phyloP scores from a whole-genome alignment of 1,284 basidiomycete genomes.

The Melampsora americana region DNA sequence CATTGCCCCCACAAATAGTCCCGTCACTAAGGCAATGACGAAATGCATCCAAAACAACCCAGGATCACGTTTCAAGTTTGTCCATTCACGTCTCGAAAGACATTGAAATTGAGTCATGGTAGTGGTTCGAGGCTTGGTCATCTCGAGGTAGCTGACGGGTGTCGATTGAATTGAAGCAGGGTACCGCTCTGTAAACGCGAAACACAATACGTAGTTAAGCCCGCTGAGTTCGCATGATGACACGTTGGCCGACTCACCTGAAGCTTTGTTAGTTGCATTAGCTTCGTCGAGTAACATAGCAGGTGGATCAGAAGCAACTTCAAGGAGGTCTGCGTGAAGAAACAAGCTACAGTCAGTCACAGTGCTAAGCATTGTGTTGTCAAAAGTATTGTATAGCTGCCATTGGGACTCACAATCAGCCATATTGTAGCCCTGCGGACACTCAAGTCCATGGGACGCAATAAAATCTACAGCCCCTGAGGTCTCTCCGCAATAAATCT shows the following conservation, averaged over 20 bases:
- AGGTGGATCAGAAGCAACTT: constrained; percentile 53
- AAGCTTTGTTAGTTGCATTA: background rate
- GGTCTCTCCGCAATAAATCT: constrained; percentile 76
- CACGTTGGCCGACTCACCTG: background rate
- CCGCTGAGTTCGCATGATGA: background rate
- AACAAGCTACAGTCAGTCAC: background rate
- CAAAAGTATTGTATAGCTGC: background rate
- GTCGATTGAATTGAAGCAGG: constrained; percentile 45
- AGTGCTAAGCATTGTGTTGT: too few species aligned
- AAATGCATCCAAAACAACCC: constrained; percentile 75
- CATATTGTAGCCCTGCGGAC: constrained; percentile 73
- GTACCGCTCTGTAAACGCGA: constrained; percentile 43
- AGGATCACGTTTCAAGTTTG: constrained; percentile 72
- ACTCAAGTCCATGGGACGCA: constrained; percentile 58
- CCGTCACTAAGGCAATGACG: constrained; percentile 65
- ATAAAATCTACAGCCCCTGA: constrained; percentile 68
- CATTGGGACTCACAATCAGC: constrained; percentile 64
- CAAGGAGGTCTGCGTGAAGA: constrained; percentile 61
- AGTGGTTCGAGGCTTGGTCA: constrained; percentile 62
- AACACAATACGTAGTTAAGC: constrained; percentile 39
- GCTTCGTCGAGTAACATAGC: background rate
- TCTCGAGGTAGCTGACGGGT: constrained; percentile 43
- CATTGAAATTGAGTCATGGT: constrained; percentile 82
- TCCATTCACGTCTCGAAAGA: constrained; percentile 75
- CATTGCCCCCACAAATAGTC: constrained; percentile 68